Evolutionary conservation across 495 filamentous ascomycete species (phyloP), one percentile per base, ranked within the genome.

Genomic region (Glonium stellatum): DNA sequence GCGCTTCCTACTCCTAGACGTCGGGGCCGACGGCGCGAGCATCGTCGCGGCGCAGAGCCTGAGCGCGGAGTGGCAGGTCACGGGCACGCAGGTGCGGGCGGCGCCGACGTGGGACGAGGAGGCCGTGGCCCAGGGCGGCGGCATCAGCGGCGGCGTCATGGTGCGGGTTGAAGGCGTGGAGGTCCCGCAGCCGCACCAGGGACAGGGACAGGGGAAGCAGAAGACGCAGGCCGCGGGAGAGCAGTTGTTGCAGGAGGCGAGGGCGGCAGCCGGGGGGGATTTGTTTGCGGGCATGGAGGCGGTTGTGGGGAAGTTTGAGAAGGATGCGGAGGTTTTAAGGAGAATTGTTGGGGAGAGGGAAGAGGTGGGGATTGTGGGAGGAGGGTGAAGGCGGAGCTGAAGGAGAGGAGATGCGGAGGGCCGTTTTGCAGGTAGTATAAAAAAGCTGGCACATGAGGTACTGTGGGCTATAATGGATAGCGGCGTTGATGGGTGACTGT

Each of bases 101-200:
- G 73, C 73, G 13, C 73, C 73, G 0, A 70, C 61, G 55, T 75
- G 66, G 56, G 64, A 66, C 21, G 61, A 67, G n/a, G 64, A 65
- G n/a, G 53, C 51, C 4, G 58, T 55, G 0, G 61, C 58, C 5
- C 41, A 54, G n/a, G 62, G 59, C 22, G 27, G 27, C 2, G 27
- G 27, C 3, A 31, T 31, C 27, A 31, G 44, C 15, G 57, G 34
- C 8, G 60, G 65, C 9, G 49, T 70, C 34, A 73, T 75, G 72
- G 49, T 75, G 35, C 51, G 55, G 49, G 61, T 75, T 6, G 55
- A 71, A 47, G 70, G 67, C 37, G 60, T 64, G 36, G 60, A 65
- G 47, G 52, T 68, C 13, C 51, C 53, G 27, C 27, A 31, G 27
- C 27, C 27, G 27, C 27, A 31, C 3, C 27, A 31, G 27, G n/a